Evolutionary conservation across 2,329 filamentous ascomycete genomes (phyloP), one percentile per base, ranked within the genome.

Genomic region (Dothistroma septosporum): DNA sequence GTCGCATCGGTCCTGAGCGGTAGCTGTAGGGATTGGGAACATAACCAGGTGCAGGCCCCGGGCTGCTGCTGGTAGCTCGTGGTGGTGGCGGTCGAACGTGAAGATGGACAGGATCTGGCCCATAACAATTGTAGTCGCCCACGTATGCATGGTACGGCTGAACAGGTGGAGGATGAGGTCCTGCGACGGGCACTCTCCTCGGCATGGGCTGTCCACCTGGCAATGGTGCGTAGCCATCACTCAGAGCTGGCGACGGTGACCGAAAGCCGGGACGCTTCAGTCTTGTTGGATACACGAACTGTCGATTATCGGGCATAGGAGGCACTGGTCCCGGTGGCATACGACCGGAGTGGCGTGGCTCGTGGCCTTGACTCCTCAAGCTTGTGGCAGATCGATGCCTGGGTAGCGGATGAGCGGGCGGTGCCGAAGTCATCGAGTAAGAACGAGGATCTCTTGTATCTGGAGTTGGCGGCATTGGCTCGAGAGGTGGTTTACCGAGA

Each of bases 331-430:
- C 65, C 33, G 75, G 73, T 52, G 68, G 73, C 53, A 70, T 61
- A n/a, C 66, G 68, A 28, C 61, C 63, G 21, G 64, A 60, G 52
- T 70, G 66, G 35, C 70, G 65, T 28, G 70, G 69, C 52, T 70
- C 68, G 47, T 71, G 69, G 22, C 76, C 76, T 52, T 76, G 50
- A 60, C 75, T 74, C 65, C 78, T 75, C 48, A 81, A 66, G 65
- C 77, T 81, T 19, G 74, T 73, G n/a, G 76, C 70, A 11, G 79
- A 81, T 22, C 75, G 74, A 63, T 78, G 76, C 63, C 73, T 76
- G 6, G 76, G 74, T 55, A 80, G 67, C 50, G 67, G 72, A 50
- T 71, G 72, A 16, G 66, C 64, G 6, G 75, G 72, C 48, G 72
- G 74, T 35, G 73, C 70, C 21, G 71, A 71, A 1, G 74, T 77